Base-by-base conservation (phyloP, 208 protist species). In the Sergeia podlipaevii region DNA sequence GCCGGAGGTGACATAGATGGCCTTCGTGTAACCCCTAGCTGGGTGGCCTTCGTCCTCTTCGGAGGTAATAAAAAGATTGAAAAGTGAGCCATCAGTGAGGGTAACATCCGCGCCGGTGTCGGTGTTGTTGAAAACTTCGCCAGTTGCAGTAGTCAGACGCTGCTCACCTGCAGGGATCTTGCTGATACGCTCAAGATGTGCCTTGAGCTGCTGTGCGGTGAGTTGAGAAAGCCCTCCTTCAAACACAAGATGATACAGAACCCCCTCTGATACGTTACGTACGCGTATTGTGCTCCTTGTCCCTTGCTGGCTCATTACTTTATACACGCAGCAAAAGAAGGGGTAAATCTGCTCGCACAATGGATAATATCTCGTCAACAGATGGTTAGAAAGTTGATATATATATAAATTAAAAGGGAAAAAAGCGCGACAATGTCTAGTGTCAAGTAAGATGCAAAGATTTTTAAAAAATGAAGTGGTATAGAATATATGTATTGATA, bases 241-340 rank as follows among this genome's bases (percentile, higher is more conserved):
- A 51, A 89, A 82, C 24, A 83, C 67, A 26, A 89, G 74, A 46
- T 85, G 65, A 43, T 83, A 85, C 2, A 85, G 44, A 18, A 83
- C 64, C 18, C 77, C 74, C 2, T 49, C 60, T 2, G 36, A 50
- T 13, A 62, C 21, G 65, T 85, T 74, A 18, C 74, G 77, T 3
- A 89, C 71, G 5, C 60, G 65, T 8, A 89, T 48, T 1, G 71
- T 74, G 10, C 57, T 64, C 34, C 68, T 56, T 17, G 20, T 30
- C 7, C 38, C 36, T 3, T 18, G 20, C 6, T 5, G 20, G 54
- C 39, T 15, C 15, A 17, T 3, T 3, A 17, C 0, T 29, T 30
- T 33, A 13, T 8, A n/a, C 15, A 27, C 8, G 17, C 13, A 46
- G 17, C 41, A 8, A 21, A 30, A 30, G 28, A 38, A 23, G n/a